Evolutionary conservation across 2,329 filamentous ascomycete genomes (phyloP), one percentile per base, ranked within the genome.

Genomic region (Trichophyton simii): DNA sequence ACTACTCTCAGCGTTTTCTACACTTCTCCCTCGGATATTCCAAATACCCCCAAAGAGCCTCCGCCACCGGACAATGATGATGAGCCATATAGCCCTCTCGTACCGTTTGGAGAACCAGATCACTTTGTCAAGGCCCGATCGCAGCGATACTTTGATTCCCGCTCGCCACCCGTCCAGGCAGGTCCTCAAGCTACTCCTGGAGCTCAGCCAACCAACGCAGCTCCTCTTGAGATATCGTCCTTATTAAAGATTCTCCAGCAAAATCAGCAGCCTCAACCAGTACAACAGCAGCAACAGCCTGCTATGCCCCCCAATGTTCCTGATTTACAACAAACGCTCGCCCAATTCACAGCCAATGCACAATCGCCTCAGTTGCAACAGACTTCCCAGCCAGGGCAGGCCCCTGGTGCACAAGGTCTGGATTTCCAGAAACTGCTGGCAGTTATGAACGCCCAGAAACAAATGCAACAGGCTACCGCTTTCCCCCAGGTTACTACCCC

Each of bases 1-100:
- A 78, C 70, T 22, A 78, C 77, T 2, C 71, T 80, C 42, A 79
- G 79, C 74, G 76, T 76, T 1, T 75, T 78, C 63, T 78, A 79
- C 64, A 72, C 76, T 1, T 76, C 73, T 31, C 70, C 72, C 55
- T 72, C 72, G 3, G 78, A 80, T 63, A 71, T 79, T 55, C 78
- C 78, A 4, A 65, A 72, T 3, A 75, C 77, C 3, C 77, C 78
- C 5, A 79, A 77, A 63, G 78, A 80, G 60, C 77, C 77, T 13
- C 72, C 75, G 28, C 66, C 71, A 20, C 67, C 70, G 3, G 66
- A 65, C 11, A 70, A 70, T 42, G 69, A 70, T 3, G 73, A 76
- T 34, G 76, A 78, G 59, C 50, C 65, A 2, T 68, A 66, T 15
- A 58, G 68, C 1, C 68, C 69, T 15, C 68, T 71, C 54, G 66